Evolutionary conservation across 2,329 filamentous ascomycete genomes (phyloP).

Genomic region (Diaporthe ampelina): DNA sequence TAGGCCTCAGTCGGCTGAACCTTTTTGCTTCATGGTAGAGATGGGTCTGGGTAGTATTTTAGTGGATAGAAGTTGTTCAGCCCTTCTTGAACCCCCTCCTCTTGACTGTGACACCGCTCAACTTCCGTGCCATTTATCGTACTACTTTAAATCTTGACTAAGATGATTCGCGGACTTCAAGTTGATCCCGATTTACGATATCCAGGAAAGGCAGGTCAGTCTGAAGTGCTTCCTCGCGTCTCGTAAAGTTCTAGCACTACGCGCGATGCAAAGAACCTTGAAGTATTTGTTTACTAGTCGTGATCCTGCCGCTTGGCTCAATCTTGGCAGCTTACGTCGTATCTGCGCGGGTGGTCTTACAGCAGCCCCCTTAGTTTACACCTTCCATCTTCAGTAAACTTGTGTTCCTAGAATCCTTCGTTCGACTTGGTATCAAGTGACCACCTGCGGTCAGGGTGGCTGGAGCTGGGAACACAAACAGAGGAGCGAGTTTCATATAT

Average conservation of each 20-base stretch:
- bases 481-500: neutral
- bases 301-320: neutral
- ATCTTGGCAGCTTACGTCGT: neutral
- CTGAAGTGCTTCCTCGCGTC: neutral
- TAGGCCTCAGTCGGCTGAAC: neutral
- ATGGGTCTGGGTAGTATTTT: neutral
- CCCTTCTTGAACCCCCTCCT: neutral
- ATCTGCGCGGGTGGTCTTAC: neutral
- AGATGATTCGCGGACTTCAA: neutral
- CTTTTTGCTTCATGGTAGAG: neutral
- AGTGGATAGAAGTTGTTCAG: neutral
- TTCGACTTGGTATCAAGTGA: neutral
- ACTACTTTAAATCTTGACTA: neutral
- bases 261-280: neutral
- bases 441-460: neutral
- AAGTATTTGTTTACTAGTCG: neutral
- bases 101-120: neutral
- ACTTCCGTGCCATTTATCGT: neutral
- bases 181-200: neutral
- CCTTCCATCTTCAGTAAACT: conserved; percentile 4
- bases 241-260: neutral
- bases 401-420: neutral
- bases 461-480: neutral
- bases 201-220: neutral
- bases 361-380: neutral